Conservation (phyloP, 768 basidiomycete genomes). For the Fibroporia radiculosa region DNA sequence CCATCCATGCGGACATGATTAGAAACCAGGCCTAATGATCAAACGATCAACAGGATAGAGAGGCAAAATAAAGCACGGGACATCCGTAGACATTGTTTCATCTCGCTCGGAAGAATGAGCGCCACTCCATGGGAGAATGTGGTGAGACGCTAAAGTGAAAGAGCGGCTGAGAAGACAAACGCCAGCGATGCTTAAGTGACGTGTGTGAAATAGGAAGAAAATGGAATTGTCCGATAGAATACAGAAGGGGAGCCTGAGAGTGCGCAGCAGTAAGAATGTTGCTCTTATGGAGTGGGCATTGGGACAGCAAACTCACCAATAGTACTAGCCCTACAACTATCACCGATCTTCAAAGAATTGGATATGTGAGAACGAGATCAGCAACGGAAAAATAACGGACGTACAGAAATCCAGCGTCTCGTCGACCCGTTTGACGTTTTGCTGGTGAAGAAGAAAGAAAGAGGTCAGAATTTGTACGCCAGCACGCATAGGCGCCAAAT, state of each 20-base stretch:
- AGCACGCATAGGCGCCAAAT: constrained; percentile 29
- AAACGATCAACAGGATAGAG: constrained; percentile 16
- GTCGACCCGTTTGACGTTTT: constrained; percentile 93
- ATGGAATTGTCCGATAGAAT: constrained; percentile 28
- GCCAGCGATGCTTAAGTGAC: constrained; percentile 2
- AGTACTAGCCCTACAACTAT: constrained; percentile 17
- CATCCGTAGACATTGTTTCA: constrained; percentile 24
- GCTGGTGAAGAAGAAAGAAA: constrained; percentile 41
- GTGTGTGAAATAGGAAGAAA: constrained; percentile 7
- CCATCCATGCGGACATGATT: constrained; percentile 24
- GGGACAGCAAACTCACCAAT: constrained; percentile 30
- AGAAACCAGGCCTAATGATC: constrained; percentile 20
- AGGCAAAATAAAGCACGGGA: constrained; percentile 33
- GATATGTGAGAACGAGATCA: background rate
- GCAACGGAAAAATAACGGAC: constrained; percentile 13
- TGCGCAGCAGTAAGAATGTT: background rate
- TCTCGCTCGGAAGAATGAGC: constrained; percentile 87
- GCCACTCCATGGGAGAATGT: constrained; percentile 51
- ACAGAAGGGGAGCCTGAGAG: constrained; percentile 22
- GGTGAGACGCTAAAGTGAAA: constrained; percentile 84
- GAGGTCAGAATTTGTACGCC: constrained; percentile 23
- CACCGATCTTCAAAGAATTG: constrained; percentile 30
- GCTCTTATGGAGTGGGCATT: background rate
- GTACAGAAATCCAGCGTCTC: constrained; percentile 96
- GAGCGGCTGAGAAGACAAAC: constrained; percentile 32